Conservation (phyloP, 2,329 filamentous ascomycete species). For the Alternaria atra region DNA sequence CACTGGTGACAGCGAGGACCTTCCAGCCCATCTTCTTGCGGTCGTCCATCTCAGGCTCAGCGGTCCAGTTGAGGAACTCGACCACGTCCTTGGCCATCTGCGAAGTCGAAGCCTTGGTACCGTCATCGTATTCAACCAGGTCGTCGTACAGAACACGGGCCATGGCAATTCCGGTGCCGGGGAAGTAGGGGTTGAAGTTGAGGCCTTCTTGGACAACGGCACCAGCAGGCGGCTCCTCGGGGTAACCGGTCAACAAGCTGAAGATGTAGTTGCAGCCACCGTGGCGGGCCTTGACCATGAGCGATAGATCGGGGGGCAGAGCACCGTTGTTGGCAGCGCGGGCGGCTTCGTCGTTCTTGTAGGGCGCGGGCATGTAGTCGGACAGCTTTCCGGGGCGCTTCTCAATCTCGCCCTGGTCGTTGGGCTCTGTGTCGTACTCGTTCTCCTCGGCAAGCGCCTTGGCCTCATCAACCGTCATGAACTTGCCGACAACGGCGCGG, state of each 20-base stretch:
- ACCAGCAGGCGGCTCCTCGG: constrained; percentile 92
- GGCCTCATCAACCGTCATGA: constrained; percentile 97
- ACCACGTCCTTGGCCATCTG: constrained; percentile 99
- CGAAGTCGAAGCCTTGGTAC: constrained; percentile 89
- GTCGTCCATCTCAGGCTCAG: constrained; percentile 98
- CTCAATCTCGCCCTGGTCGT: constrained; percentile 97
- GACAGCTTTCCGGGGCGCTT: constrained; percentile 98
- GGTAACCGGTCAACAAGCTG: constrained; percentile 94
- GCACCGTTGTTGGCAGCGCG: constrained; percentile 98
- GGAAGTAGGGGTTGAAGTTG: constrained; percentile 99
- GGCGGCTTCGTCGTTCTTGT: constrained; percentile 99
- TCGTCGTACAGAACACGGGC: constrained; percentile 97
- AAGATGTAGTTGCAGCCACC: constrained; percentile 99
- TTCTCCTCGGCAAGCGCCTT: constrained; percentile 97
- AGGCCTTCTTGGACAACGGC: constrained; percentile 85
- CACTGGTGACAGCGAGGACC: constrained; percentile 81
- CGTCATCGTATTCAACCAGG: constrained; percentile 97
- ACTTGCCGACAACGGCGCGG: constrained; percentile 85
- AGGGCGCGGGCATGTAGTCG: constrained; percentile 92
- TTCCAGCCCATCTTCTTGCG: constrained; percentile 99
- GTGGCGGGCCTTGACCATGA: constrained; percentile 98
- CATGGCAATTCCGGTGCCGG: constrained; percentile 98
- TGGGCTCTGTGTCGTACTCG: constrained; percentile 98
- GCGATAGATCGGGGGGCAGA: constrained; percentile 93
- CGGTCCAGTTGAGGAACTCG: constrained; percentile 99